Conservation (phyloP, 108 stramenopile genomes). For the Conticribra weissflogii region DNA sequence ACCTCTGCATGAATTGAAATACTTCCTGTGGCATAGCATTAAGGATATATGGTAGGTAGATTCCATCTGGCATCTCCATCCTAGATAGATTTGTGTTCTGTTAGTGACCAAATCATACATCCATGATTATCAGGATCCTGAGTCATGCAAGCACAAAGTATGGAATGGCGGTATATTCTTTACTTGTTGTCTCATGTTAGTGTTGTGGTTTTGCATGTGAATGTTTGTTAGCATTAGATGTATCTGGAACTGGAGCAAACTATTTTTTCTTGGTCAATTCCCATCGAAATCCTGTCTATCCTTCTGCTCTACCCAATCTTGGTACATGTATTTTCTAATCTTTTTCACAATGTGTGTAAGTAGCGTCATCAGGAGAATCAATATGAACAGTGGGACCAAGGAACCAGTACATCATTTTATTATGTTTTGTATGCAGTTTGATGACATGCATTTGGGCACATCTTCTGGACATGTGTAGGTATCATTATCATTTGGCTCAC, state of each 20-base stretch:
- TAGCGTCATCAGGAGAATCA: neutral
- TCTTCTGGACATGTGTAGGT: neutral
- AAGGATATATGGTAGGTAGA: too few species aligned
- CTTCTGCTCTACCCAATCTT: slow-evolving; percentile 4
- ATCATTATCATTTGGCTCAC: neutral
- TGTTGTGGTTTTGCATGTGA: neutral
- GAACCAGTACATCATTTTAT: neutral
- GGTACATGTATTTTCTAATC: neutral
- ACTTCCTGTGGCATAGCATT: too few species aligned
- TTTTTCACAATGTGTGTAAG: neutral
- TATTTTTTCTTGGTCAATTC: neutral
- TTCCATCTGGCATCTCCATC: too few species aligned
- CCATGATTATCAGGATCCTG: neutral
- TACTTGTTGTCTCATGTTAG: neutral
- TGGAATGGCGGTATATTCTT: neutral
- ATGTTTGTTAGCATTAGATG: neutral
- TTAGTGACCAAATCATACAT: too few species aligned
- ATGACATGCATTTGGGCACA: neutral
- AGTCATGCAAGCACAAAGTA: neutral
- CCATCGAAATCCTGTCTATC: neutral
- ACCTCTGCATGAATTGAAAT: too few species aligned
- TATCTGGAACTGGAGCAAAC: neutral
- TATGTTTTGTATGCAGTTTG: neutral
- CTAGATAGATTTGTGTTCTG: too few species aligned
- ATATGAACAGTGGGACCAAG: slow-evolving; percentile 2